Base-by-base conservation (phyloP, 2,329 filamentous ascomycete species). In the Colletotrichum sp. region DNA sequence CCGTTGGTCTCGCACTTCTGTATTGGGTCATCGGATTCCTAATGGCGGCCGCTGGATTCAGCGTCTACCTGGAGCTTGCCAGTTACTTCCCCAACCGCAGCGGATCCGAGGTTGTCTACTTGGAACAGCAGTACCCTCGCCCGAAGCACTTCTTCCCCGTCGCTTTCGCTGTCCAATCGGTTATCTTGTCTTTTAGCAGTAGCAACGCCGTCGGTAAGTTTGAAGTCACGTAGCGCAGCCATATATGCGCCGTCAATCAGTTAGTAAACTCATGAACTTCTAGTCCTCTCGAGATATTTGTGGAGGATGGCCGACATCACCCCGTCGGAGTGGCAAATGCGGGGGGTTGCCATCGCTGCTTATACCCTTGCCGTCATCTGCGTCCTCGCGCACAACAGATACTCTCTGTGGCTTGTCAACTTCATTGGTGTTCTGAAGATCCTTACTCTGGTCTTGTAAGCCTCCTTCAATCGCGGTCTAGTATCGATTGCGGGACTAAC, bases 1-100 rank as follows among this genome's bases (percentile, higher is more conserved):
- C 92, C 0, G 86, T 94, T 10, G 93, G 93, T 1, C 82, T 94
- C 2, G 86, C 88, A 38, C 83, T 94, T 71, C 87, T 94, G 16
- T 94, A 91, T 83, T 94, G 93, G 92, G 82, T 89, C 2, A 86
- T 94, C 15, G 93, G 93, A 5, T 90, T 90, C 72, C 65, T 93
- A 43, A 90, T 93, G 67, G 89, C 91, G 0, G 80, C 87, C 0
- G 87, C 89, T 4, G 89, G 88, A 2, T 86, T 93, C 5, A 84
- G 87, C 0, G 88, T 93, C 0, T 94, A 94, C 72, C 88, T 94
- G 10, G 93, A 94, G 79, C 89, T 90, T 16, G 89, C 91, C 0
- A 87, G 90, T 1, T 94, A 92, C 76, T 94, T 94, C 74, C 92
- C 92, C 1, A 93, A 90, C 79, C 89, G 93, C 9, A 93, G 90